Evolutionary conservation across 2,329 filamentous ascomycete species (phyloP), one percentile per base, ranked within the genome.

Genomic region (Zasmidium citrigriseum): DNA sequence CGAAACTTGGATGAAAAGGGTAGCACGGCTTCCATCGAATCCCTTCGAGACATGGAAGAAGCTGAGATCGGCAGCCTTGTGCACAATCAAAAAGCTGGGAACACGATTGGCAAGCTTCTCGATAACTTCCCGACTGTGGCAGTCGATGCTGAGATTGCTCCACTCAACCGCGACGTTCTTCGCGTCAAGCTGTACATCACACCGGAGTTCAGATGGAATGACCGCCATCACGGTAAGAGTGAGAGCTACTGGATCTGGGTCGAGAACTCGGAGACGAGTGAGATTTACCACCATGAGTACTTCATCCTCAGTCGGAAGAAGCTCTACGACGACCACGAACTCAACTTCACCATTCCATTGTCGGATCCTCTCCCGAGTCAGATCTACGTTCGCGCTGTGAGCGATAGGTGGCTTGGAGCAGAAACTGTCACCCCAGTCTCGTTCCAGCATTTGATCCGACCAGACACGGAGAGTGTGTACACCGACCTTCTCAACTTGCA

Each of bases 181-280:
- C 86, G 93, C n/a, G 92, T 99, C 69, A 89, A 89, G 70, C 84
- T 99, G 0, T 90, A 83, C 67, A 83, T 99, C 18, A 91, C 88
- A 1, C 91, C 95, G 0, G 93, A 98, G 52, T 99, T 99, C 71
- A 82, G 82, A 38, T 99, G 95, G 95, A 96, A 96, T 67, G 93
- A 98, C 66, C 87, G 90, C 48, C 85, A 96, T 59, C 93, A 99
- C 70, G 96, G 96, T 18, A 91, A 88, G 2, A 97, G 93, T 0
- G 95, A 99, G 70, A 93, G 93, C 3, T 99, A 96, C 77, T 99
- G 96, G 84, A 89, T 99, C 58, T 99, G 95, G 96, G 93, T 99
- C 2, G 95, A 99, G 74, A 96, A 98, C 72, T 97, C 93, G 0
- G 95, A 98, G 68, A 97, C 93, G 0, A 93, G 91, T 0, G 93